Conservation (phyloP, 1,284 basidiomycete genomes). For the Meripilus lineatus region DNA sequence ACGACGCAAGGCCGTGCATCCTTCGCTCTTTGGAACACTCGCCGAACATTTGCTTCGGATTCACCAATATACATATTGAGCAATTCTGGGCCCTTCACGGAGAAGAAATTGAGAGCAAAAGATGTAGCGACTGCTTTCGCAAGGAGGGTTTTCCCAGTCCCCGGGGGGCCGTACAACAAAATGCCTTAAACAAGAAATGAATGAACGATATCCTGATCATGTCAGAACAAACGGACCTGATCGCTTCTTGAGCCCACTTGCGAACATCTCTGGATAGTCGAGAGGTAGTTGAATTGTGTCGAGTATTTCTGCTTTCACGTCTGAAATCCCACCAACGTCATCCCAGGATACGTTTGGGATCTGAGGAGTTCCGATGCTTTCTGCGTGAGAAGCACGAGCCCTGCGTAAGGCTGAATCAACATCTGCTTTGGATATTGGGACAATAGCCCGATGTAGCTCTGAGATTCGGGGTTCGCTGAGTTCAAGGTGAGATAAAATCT, state of each 20-base stretch:
- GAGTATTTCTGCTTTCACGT: constrained; percentile 90
- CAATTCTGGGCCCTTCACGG: constrained; percentile 96
- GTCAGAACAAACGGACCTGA: constrained; percentile 56
- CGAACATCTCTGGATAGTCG: constrained; percentile 92
- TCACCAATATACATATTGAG: constrained; percentile 99
- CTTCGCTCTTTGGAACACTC: constrained; percentile 87
- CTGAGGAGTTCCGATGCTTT: constrained; percentile 93
- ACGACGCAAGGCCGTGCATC: constrained; percentile 92
- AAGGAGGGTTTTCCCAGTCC: constrained; percentile 93
- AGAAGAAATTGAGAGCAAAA: constrained; percentile 89
- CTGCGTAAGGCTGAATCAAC: constrained; percentile 74
- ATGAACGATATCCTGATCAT: background rate
- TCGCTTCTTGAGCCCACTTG: constrained; percentile 91
- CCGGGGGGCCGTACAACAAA: constrained; percentile 89
- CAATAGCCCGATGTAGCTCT: background rate
- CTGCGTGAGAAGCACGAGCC: constrained; percentile 79
- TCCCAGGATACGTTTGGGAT: constrained; percentile 98
- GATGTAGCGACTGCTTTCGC: constrained; percentile 94
- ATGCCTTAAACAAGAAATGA: constrained; percentile 58
- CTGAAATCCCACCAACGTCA: constrained; percentile 90
- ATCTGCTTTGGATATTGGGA: constrained; percentile 38
- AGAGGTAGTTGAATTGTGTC: constrained; percentile 97
- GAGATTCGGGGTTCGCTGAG: background rate
- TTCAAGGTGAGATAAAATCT: background rate
- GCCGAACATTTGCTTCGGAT: constrained; percentile 93